phyloP scores from a whole-genome alignment of 805 yeast species.

The Tanozyma kutaoensis region DNA sequence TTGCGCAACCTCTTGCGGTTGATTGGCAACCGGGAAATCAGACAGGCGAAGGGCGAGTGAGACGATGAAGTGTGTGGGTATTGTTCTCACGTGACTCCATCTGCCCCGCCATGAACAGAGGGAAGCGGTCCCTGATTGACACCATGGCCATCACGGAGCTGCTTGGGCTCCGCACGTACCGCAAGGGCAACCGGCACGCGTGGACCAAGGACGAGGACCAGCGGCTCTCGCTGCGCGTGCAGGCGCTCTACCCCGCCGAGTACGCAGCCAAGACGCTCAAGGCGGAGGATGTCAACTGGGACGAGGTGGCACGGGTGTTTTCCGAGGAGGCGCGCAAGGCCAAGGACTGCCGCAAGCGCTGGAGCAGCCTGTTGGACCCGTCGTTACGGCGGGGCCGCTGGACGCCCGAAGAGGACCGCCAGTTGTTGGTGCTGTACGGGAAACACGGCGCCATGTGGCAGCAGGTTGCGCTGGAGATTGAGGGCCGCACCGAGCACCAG shows the following conservation, averaged over 20 bases:
- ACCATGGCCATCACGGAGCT: constrained; percentile 44
- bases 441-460: constrained; percentile 78
- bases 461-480: constrained; percentile 60
- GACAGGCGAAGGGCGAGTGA: constrained; percentile 3
- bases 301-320: constrained; percentile 31
- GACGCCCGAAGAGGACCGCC: constrained; percentile 70
- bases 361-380: constrained; percentile 82
- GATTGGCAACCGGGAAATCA: constrained; percentile 44
- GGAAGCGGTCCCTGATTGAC: too few relatives aligned
- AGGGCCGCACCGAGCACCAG: constrained; percentile 88
- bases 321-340: constrained; percentile 40
- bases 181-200: constrained; percentile 47
- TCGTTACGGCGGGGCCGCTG: constrained; percentile 72
- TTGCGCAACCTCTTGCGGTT: constrained; percentile 79
- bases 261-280: constrained; percentile 9
- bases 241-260: constrained; percentile 16
- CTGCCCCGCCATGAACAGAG: too few relatives aligned
- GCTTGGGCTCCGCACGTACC: constrained; percentile 60
- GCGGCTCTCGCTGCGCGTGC: constrained; percentile 27
- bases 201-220: constrained; percentile 76
- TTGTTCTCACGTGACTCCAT: background rate
- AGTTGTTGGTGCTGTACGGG: constrained; percentile 47
- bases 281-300: constrained; percentile 47
- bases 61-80: background rate
- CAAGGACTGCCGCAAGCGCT: constrained; percentile 77